A percentile compares a stretch with the other conserved stretches of the same genome.
These are phyloP conservation scores for Akanthomyces muscarius DNA, from an alignment of 2,329 filamentous ascomycete genomes.

Conservation along the genomic window DNA sequence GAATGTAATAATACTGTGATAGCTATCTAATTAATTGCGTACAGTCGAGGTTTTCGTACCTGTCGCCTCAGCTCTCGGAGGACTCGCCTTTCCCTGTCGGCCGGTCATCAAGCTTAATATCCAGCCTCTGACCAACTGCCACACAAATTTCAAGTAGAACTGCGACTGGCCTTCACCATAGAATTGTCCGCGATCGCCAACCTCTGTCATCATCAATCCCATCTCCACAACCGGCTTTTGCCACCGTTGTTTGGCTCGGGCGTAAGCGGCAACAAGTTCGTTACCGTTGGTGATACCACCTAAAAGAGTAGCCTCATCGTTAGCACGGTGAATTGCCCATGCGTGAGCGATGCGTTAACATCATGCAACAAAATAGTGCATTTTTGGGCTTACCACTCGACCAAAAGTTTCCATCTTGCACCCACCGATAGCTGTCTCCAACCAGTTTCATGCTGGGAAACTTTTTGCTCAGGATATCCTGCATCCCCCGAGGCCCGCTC, in stretches of 20 bases:
- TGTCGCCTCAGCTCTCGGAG: too few relatives aligned
- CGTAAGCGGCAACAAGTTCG: slow-evolving; percentile 51
- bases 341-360: too few relatives aligned
- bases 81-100: too few relatives aligned
- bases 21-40: too few relatives aligned
- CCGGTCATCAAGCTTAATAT: too few relatives aligned
- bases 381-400: slow-evolving; percentile 41
- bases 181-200: slow-evolving; percentile 44
- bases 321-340: too few relatives aligned
- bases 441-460: slow-evolving; percentile 39
- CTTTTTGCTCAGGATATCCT: slow-evolving; percentile 35
- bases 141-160: slow-evolving; percentile 35
- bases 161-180: slow-evolving; percentile 34
- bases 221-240: slow-evolving; percentile 42
- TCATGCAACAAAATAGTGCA: too few relatives aligned
- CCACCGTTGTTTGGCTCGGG: slow-evolving; percentile 41
- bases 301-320: slow-evolving; percentile 20
- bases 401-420: slow-evolving; percentile 52
- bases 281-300: slow-evolving; percentile 55
- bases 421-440: slow-evolving; percentile 47
- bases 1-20: too few relatives aligned
- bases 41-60: too few relatives aligned
- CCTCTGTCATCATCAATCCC: slow-evolving; percentile 41
- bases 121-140: slow-evolving; percentile 26
- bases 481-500: slow-evolving; percentile 44